Base-by-base conservation (phyloP, 768 basidiomycete species). In the Macrolepiota fuliginosa region DNA sequence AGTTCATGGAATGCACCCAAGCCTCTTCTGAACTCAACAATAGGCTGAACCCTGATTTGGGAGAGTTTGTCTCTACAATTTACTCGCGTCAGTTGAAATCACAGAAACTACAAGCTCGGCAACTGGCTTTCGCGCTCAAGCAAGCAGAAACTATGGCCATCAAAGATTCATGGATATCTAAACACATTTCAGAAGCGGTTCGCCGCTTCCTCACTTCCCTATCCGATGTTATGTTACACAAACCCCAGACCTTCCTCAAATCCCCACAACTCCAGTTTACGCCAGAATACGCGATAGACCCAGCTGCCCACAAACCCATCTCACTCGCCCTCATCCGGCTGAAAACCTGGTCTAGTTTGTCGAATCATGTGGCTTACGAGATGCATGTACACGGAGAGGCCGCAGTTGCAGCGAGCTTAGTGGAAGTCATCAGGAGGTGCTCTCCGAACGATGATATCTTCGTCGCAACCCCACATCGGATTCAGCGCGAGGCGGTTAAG, bases 31-130 rank as follows among this genome's bases (percentile, higher is more conserved):
- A 46, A 37, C 49, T 49, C 42, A 7, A 3, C 19, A 19, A 54
- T 62, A 83, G 81, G 47, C 68, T 84, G 49, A 84, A 83, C 60
- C 77, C 80, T 2, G 82, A 84, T 60, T 70, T 84, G 9, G 81
- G 81, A n/a, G 79, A 80, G 54, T 84, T 83, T 63, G 77, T 84
- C 3, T 79, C 81, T 0, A 82, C 79, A 0, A 84, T 83, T 25
- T 84, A 84, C 64, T 74, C 77, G 3, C 71, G 77, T 32, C 73
- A 76, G 25, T 82, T 83, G 67, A 80, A 77, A 59, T 74, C 80
- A 0, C 80, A 82, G 69, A 84, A 82, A 61, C 67, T 71, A 2
- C 81, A 83, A 65, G 71, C 75, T 5, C 70, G 72, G 9, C 73
- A 77, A 42, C 68, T 82, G 9, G 79, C 77, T 0, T 63, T 65